A percentile compares a stretch with the other conserved stretches of the same genome.
phyloP scores from a whole-genome alignment of 2,329 filamentous ascomycete species.

The Lecanicillium sp. region DNA sequence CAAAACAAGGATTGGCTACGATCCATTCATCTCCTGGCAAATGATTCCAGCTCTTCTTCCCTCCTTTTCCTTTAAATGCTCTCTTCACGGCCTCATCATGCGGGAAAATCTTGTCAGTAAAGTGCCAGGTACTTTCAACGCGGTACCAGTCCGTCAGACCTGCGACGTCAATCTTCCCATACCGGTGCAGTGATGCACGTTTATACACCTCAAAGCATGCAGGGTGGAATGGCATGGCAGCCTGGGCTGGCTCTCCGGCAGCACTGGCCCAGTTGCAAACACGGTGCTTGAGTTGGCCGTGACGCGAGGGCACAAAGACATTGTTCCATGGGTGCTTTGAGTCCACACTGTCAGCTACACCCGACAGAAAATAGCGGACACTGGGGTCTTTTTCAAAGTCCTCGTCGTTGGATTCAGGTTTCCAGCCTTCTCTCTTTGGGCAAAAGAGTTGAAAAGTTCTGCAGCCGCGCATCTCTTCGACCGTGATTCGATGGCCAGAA shows the following conservation, averaged over 20 bases:
- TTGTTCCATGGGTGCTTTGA: not conserved
- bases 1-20: constrained; percentile 10
- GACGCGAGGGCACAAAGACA: constrained; percentile 11
- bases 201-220: constrained; percentile 21
- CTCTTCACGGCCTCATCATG: constrained; percentile 3
- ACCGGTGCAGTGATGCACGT: constrained; percentile 12
- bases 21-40: constrained; percentile 9
- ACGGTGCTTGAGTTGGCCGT: not conserved
- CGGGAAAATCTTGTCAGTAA: constrained; percentile 5
- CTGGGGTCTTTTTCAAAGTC: constrained; percentile 11
- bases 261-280: constrained; percentile 7
- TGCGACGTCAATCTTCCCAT: constrained; percentile 12
- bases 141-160: constrained; percentile 10
- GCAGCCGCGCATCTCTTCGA: constrained; percentile 18
- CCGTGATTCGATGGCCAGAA: constrained; percentile 15
- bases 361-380: constrained; percentile 1
- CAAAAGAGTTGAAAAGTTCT: constrained; percentile 18
- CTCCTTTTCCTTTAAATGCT: not conserved
- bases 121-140: constrained; percentile 1
- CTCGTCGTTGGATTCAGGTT: constrained; percentile 1
- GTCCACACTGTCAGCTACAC: constrained; percentile 5
- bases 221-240: constrained; percentile 19
- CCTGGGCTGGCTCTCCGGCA: not conserved
- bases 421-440: constrained; percentile 13
- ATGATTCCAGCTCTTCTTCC: constrained; percentile 3